phyloP scores from a whole-genome alignment of 441 rosid species.

The Syzygium syzygioides region DNA sequence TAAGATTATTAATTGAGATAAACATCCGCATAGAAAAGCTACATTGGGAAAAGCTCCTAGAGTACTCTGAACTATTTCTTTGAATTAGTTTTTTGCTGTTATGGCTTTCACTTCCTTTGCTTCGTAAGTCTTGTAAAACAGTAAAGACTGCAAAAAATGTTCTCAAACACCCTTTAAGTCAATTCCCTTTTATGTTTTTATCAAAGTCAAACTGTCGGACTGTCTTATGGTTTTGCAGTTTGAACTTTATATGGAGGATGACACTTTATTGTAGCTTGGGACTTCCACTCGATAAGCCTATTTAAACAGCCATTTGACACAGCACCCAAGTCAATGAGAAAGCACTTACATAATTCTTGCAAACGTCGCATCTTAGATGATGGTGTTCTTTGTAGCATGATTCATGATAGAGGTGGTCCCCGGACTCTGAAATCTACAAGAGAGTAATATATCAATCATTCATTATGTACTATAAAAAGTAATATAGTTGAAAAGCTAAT shows the following conservation, averaged over 20 bases:
- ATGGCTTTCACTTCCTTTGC: background rate
- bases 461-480: background rate
- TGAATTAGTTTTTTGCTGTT: background rate
- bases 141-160: background rate
- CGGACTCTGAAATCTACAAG: background rate
- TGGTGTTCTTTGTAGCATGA: conserved; percentile 5
- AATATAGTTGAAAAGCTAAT: background rate
- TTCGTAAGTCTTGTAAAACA: background rate
- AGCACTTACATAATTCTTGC: conserved; percentile 5
- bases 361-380: conserved; percentile 3
- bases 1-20: background rate
- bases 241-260: background rate
- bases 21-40: background rate
- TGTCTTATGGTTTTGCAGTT: background rate
- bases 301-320: background rate
- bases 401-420: background rate
- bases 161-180: background rate
- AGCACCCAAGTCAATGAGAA: background rate
- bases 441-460: background rate
- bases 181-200: background rate
- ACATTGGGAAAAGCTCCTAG: background rate
- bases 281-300: background rate
- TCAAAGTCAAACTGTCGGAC: background rate
- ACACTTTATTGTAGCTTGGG: background rate
- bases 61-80: background rate